Conservation (phyloP, 2,329 filamentous ascomycete genomes). For the Lojkania enalia region DNA sequence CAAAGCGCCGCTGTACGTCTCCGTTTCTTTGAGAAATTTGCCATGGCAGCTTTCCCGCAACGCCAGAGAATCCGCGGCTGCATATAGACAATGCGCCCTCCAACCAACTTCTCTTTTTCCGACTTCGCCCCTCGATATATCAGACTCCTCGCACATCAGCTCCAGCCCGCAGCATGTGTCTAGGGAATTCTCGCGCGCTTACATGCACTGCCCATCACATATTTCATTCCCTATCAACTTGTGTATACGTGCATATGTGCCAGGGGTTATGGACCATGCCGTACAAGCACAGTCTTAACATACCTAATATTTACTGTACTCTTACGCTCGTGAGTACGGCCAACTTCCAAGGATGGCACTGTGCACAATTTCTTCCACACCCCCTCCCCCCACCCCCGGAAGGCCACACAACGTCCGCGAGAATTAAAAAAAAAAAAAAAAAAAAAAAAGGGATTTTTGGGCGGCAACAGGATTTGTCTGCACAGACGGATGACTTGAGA, state of each 20-base stretch:
- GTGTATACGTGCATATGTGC: background rate
- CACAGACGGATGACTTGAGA: background rate
- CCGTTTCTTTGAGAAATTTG: slow-evolving; percentile 14
- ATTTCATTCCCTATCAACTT: background rate
- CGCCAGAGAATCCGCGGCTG: background rate
- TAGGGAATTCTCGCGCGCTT: background rate
- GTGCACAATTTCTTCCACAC: background rate
- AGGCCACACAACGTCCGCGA: too few relatives aligned
- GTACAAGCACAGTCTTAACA: background rate
- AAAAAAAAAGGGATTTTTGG: too few relatives aligned
- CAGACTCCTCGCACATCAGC: background rate
- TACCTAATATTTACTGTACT: background rate
- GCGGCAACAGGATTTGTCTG: too few relatives aligned
- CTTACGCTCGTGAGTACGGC: background rate
- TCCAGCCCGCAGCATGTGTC: background rate
- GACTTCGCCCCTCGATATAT: background rate
- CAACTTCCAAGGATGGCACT: background rate
- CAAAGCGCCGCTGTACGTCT: slow-evolving; percentile 24
- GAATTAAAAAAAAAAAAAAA: too few relatives aligned
- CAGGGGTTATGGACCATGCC: too few relatives aligned
- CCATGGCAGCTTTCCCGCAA: slow-evolving; percentile 3
- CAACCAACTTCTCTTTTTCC: background rate
- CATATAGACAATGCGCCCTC: too few relatives aligned
- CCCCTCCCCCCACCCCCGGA: background rate
- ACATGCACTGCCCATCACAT: background rate